Evolutionary conservation across 176 grass and related monocot genomes (phyloP).

Genomic region (Oryza coarctata): DNA sequence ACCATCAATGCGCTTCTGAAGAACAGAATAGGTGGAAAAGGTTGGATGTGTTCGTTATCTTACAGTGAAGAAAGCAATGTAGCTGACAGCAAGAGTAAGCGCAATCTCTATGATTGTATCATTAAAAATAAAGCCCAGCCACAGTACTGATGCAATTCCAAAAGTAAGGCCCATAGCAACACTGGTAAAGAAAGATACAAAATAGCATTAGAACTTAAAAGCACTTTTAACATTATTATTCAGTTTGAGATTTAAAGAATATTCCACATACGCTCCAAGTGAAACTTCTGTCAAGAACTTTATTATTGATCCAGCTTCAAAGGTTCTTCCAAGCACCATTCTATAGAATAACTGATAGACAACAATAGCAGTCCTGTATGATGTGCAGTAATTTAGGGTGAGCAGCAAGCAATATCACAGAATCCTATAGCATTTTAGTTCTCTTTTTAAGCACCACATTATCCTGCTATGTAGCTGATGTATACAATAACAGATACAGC

Average conservation of each 20-base stretch:
- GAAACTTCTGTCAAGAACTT: constrained; percentile 88
- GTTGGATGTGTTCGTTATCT: constrained; percentile 21
- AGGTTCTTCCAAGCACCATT: constrained; percentile 80
- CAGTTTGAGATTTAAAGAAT: not conserved
- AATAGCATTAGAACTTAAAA: constrained; percentile 10
- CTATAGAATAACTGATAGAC: constrained; percentile 91
- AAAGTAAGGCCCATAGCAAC: constrained; percentile 83
- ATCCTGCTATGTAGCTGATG: not conserved
- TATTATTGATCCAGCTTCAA: constrained; percentile 70
- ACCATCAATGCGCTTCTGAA: not conserved
- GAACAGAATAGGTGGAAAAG: not conserved
- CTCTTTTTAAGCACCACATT: not conserved
- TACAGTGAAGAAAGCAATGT: constrained; percentile 96
- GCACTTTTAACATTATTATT: not conserved
- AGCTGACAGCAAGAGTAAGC: constrained; percentile 94
- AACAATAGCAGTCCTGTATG: constrained; percentile 95
- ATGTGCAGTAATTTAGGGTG: constrained; percentile 20
- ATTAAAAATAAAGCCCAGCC: constrained; percentile 96
- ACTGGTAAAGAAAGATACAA: constrained; percentile 50
- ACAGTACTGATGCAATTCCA: constrained; percentile 84
- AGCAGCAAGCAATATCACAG: not conserved
- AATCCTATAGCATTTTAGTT: not conserved
- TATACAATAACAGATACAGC: not conserved
- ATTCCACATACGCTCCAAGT: constrained; percentile 82
- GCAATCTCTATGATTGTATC: constrained; percentile 96